Evolutionary conservation across 306 rosid species (phyloP).

Genomic region (Fagus crenata): DNA sequence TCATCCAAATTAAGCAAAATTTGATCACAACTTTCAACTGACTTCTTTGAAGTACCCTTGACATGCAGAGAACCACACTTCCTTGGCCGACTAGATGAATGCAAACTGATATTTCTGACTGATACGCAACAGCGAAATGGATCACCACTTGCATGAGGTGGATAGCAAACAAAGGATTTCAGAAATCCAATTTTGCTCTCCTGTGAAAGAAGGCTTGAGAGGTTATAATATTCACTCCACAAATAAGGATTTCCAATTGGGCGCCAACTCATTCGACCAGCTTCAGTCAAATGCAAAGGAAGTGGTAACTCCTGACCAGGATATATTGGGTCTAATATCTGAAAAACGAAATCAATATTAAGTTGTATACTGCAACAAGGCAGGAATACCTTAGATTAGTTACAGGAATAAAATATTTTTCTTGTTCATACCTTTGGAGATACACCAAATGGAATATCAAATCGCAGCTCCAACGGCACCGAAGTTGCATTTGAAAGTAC

Average conservation of each 20-base stretch:
- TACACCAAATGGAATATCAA: constrained; percentile 91
- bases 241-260: constrained; percentile 81
- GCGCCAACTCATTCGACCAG: constrained; percentile 90
- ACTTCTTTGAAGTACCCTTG: constrained; percentile 22
- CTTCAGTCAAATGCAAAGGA: constrained; percentile 94
- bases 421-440: constrained; percentile 69
- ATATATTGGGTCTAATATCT: constrained; percentile 85
- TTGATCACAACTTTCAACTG: constrained; percentile 12
- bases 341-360: constrained; percentile 19
- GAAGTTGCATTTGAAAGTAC: constrained; percentile 80
- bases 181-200: constrained; percentile 70
- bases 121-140: constrained; percentile 91
- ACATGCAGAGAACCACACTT: constrained; percentile 35
- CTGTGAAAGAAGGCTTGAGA: constrained; percentile 68
- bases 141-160: constrained; percentile 77
- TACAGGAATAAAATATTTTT: not conserved
- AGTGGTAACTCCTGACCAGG: constrained; percentile 92
- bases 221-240: constrained; percentile 91
- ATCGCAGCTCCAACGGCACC: constrained; percentile 79
- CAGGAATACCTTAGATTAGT: not conserved
- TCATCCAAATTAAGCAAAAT: constrained; percentile 30
- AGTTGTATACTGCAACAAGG: not conserved
- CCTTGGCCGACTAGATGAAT: constrained; percentile 44
- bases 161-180: constrained; percentile 87
- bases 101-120: constrained; percentile 64